These are phyloP conservation scores for Syzygium aqueum DNA, from an alignment of 345 rosid genomes.

Conservation along the genomic window DNA sequence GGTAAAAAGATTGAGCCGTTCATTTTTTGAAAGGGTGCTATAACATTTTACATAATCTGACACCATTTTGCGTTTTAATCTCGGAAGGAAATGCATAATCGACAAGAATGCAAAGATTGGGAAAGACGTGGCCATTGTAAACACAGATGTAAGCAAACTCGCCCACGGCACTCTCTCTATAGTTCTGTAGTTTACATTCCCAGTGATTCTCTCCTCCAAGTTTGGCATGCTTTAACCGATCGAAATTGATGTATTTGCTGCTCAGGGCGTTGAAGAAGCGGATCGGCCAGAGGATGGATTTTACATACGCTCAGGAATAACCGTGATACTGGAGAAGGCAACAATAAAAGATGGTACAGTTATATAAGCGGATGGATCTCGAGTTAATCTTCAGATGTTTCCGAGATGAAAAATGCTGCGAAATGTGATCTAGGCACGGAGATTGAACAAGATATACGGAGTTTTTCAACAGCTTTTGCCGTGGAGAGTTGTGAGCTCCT, in stretches of 20 bases:
- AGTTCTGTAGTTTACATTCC: not conserved
- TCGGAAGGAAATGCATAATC: conserved; percentile 71
- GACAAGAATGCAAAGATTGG: conserved; percentile 95
- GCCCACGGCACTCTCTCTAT: not conserved
- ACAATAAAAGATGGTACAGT: conserved; percentile 70
- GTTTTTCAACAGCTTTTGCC: not conserved
- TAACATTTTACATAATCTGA: not conserved
- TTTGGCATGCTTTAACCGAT: not conserved
- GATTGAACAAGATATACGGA: not conserved
- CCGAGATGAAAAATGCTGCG: not conserved
- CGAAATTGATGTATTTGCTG: not conserved
- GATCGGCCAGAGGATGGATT: conserved; percentile 76
- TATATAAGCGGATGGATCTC: conserved; percentile 25
- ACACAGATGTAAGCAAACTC: conserved; percentile 52
- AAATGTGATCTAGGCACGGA: not conserved
- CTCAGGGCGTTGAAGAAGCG: conserved; percentile 77
- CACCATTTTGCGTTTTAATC: not conserved
- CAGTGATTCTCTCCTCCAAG: not conserved
- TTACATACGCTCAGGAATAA: conserved; percentile 71
- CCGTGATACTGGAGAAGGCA: conserved; percentile 73
- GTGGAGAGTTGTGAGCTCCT: not conserved
- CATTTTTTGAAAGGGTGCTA: not conserved
- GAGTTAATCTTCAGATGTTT: not conserved
- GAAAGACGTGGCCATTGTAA: conserved; percentile 65
- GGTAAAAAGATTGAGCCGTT: conserved; percentile 19